Evolutionary conservation across 306 rosid genomes (phyloP).

Genomic region (Prunus salicina): DNA sequence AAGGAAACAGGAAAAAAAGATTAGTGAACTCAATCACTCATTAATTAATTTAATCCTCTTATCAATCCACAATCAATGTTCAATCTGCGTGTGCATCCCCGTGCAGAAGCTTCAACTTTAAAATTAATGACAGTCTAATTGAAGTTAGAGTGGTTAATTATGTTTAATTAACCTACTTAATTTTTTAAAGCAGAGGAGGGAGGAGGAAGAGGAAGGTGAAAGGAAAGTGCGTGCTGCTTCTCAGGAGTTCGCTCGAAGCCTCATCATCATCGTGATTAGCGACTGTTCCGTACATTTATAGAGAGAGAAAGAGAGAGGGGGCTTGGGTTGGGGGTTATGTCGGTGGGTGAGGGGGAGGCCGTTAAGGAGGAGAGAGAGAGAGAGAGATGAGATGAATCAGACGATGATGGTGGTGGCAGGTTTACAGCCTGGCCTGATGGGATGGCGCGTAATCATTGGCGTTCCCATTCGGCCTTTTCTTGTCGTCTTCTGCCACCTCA

Average conservation of each 20-base stretch:
- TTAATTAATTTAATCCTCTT: background rate
- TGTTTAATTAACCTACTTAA: background rate
- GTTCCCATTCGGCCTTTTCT: slow-evolving; percentile 71
- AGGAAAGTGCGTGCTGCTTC: background rate
- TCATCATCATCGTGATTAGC: too few relatives aligned
- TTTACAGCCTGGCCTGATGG: slow-evolving; percentile 83
- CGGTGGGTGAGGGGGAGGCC: slow-evolving; percentile 48
- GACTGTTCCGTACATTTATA: slow-evolving; percentile 2
- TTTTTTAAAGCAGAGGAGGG: background rate
- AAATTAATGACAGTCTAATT: background rate
- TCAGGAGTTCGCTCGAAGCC: background rate
- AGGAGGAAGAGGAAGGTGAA: background rate
- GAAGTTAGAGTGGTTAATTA: background rate
- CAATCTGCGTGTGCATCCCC: background rate
- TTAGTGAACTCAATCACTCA: background rate
- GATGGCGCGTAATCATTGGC: slow-evolving; percentile 69
- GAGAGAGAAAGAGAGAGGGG: background rate
- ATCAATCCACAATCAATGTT: background rate
- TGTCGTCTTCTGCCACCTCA: slow-evolving; percentile 61
- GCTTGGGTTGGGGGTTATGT: background rate
- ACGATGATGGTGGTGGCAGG: slow-evolving; percentile 49
- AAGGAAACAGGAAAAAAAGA: too few relatives aligned
- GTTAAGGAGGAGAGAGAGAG: slow-evolving; percentile 28
- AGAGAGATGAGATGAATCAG: slow-evolving; percentile 5
- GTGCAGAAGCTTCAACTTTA: background rate